These are phyloP conservation scores for Colletotrichum sidae DNA, from an alignment of 2,329 filamentous ascomycete genomes.

Conservation along the genomic window DNA sequence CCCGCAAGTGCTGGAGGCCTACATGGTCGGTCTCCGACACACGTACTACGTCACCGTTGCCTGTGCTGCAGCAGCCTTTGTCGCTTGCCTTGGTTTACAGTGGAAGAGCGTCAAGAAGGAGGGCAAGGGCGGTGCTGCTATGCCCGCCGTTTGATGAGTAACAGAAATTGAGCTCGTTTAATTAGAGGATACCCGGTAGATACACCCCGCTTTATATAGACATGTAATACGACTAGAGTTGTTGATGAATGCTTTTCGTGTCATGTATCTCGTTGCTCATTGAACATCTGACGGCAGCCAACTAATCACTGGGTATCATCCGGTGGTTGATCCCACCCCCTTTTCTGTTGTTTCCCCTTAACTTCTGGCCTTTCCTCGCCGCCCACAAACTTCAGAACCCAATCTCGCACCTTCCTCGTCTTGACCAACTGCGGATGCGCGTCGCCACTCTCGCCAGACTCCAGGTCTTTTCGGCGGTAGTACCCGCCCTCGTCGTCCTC, in stretches of 20 bases:
- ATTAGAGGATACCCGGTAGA: conserved; percentile 29
- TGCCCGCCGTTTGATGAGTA: conserved; percentile 35
- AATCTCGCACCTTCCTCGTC: conserved; percentile 76
- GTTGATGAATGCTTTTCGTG: background rate
- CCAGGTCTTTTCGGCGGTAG: conserved; percentile 66
- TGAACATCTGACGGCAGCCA: background rate
- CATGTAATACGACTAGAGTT: conserved; percentile 9
- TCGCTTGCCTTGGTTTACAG: conserved; percentile 56
- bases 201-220: conserved; percentile 17
- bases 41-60: conserved; percentile 65
- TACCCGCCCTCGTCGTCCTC: conserved; percentile 65
- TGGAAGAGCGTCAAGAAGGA: conserved; percentile 67
- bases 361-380: conserved; percentile 37
- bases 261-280: background rate
- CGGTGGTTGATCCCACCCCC: conserved; percentile 53
- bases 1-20: conserved; percentile 58
- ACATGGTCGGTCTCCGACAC: conserved; percentile 61
- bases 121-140: conserved; percentile 43
- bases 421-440: conserved; percentile 69
- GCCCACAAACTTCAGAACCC: conserved; percentile 79
- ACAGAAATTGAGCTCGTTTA: background rate
- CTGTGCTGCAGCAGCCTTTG: conserved; percentile 58
- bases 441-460: conserved; percentile 39
- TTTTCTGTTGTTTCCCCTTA: conserved; percentile 31
- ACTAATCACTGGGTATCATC: conserved; percentile 52